Percentiles rank a stretch among this genome's conserved stretches.
These are phyloP conservation scores for Hymenoscyphus albidus DNA, from an alignment of 2,329 filamentous ascomycete species.

Conservation along the genomic window DNA sequence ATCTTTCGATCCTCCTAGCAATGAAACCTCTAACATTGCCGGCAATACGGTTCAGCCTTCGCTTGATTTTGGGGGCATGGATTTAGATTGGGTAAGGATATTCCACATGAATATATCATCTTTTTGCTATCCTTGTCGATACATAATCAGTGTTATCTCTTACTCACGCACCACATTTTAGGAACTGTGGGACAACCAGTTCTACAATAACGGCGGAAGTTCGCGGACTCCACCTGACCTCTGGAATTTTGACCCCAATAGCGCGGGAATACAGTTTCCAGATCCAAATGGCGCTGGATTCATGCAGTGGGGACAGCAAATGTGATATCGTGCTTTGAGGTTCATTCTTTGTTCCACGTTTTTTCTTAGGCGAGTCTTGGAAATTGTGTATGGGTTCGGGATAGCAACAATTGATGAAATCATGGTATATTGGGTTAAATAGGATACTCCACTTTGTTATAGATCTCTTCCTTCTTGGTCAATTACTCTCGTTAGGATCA, in stretches of 20 bases:
- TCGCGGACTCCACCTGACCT: conserved; percentile 13
- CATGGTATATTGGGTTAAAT: not conserved
- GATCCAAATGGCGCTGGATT: not conserved
- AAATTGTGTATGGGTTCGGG: not conserved
- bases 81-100: conserved; percentile 23
- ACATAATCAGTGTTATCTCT: not conserved
- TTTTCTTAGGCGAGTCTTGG: not conserved
- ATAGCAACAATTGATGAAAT: not conserved
- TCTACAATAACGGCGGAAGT: conserved; percentile 13
- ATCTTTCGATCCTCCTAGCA: not conserved
- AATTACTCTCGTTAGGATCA: too few species aligned
- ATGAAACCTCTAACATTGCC: not conserved
- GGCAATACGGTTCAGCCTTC: not conserved
- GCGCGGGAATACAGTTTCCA: not conserved
- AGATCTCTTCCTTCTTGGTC: not conserved
- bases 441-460: not conserved
- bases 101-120: not conserved
- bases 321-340: not conserved
- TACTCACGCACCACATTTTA: conserved; percentile 2
- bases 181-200: conserved; percentile 23
- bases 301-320: conserved; percentile 7
- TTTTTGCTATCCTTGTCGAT: not conserved
- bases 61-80: conserved; percentile 1
- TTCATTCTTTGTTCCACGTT: not conserved
- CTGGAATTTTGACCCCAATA: conserved; percentile 16